These are phyloP conservation scores for Wilcoxina mikolae DNA, from an alignment of 495 filamentous ascomycete species.

Conservation along the genomic window DNA sequence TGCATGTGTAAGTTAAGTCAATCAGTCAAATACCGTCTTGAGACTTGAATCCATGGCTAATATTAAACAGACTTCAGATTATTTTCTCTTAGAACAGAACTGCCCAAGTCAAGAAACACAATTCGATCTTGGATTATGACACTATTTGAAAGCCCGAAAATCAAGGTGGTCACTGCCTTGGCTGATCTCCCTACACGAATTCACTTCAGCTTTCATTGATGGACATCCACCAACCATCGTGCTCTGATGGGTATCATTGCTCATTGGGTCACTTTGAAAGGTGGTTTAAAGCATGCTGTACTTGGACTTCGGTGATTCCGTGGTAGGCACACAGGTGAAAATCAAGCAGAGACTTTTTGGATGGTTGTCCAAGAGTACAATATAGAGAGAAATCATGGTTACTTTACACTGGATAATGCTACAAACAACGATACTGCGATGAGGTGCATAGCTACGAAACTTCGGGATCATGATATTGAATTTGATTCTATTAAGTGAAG, in stretches of 20 bases:
- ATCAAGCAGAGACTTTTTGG: not conserved
- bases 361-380: not conserved
- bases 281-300: not conserved
- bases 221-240: not conserved
- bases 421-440: not conserved
- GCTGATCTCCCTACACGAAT: too few relatives aligned
- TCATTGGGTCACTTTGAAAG: not conserved
- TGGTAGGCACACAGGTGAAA: not conserved
- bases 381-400: not conserved
- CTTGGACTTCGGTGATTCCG: not conserved
- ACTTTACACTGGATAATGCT: not conserved
- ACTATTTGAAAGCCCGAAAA: too few relatives aligned
- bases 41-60: too few relatives aligned
- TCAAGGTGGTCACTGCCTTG: too few relatives aligned
- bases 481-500: not conserved
- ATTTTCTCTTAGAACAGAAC: too few relatives aligned
- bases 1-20: too few relatives aligned
- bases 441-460: not conserved
- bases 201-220: not conserved
- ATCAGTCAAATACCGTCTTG: too few relatives aligned
- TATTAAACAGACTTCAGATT: too few relatives aligned
- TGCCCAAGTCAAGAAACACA: too few relatives aligned
- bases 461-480: not conserved
- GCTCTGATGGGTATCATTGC: not conserved
- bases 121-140: too few relatives aligned